These are phyloP conservation scores for Epichloe typhina DNA, from an alignment of 2,329 filamentous ascomycete genomes.

Conservation along the genomic window DNA sequence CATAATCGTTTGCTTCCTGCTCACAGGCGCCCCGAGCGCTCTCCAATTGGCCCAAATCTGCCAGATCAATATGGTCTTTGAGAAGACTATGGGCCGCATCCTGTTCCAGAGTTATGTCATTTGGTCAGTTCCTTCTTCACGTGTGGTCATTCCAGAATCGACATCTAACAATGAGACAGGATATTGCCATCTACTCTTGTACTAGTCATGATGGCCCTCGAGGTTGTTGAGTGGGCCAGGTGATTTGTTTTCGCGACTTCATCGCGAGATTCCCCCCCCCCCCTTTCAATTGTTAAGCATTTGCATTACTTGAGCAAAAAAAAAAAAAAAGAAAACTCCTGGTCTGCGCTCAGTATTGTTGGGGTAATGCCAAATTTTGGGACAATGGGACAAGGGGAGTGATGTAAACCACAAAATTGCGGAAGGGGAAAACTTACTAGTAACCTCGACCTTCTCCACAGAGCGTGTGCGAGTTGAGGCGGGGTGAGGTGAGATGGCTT, in stretches of 20 bases:
- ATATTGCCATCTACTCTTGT: slow-evolving; percentile 88
- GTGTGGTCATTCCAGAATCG: neutral
- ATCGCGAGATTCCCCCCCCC: neutral
- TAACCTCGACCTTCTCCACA: no score
- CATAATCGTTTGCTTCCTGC: slow-evolving; percentile 91
- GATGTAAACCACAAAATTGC: no score
- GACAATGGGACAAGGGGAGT: no score
- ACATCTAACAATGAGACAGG: slow-evolving; percentile 33
- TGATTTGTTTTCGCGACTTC: slow-evolving; percentile 7
- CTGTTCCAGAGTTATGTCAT: slow-evolving; percentile 83
- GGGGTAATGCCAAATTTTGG: neutral
- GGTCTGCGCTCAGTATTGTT: neutral
- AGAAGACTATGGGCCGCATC: slow-evolving; percentile 84
- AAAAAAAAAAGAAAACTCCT: neutral
- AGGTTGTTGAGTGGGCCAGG: slow-evolving; percentile 79
- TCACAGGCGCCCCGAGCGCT: slow-evolving; percentile 85
- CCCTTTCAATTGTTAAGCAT: neutral
- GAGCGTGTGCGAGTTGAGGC: no score
- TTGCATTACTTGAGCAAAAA: neutral
- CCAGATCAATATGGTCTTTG: slow-evolving; percentile 94
- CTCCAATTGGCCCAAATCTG: slow-evolving; percentile 95
- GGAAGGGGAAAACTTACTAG: no score
- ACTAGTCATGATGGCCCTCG: slow-evolving; percentile 80
- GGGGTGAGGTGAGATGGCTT: neutral
- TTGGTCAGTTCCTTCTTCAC: slow-evolving; percentile 45